These are phyloP conservation scores for Myriosclerotinia scirpicola DNA, from an alignment of 2,329 filamentous ascomycete genomes.

Conservation along the genomic window DNA sequence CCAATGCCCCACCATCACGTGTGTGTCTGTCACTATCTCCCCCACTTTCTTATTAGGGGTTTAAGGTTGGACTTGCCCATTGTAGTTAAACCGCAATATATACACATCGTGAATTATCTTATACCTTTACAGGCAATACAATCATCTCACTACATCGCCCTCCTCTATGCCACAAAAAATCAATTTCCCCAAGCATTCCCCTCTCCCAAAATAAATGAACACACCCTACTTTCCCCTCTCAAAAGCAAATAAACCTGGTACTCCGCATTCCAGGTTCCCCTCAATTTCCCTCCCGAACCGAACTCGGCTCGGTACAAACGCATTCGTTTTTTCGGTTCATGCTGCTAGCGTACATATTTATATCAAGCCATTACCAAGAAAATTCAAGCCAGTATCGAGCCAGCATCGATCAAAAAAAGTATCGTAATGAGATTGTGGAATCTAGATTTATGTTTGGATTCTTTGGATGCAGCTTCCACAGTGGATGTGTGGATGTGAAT, in stretches of 20 bases:
- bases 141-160: no score
- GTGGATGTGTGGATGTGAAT: background rate
- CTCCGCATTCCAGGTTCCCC: background rate
- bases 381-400: background rate
- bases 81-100: background rate
- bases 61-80: background rate
- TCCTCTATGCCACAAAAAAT: background rate
- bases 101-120: background rate
- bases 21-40: conserved; percentile 6
- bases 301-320: background rate
- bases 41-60: conserved; percentile 1
- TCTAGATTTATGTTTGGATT: conserved; percentile 7
- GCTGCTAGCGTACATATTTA: conserved; percentile 13
- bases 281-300: background rate
- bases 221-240: background rate
- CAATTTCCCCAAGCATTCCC: no score
- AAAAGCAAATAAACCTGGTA: background rate
- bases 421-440: conserved; percentile 12
- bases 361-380: conserved; percentile 4
- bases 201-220: no score
- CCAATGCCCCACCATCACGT: conserved; percentile 11
- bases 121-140: background rate
- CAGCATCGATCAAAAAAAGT: background rate
- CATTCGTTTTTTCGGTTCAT: background rate
- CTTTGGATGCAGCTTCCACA: background rate